phyloP scores from a whole-genome alignment of 1,284 basidiomycete genomes.

The Cryptococcus jaspeensis region DNA sequence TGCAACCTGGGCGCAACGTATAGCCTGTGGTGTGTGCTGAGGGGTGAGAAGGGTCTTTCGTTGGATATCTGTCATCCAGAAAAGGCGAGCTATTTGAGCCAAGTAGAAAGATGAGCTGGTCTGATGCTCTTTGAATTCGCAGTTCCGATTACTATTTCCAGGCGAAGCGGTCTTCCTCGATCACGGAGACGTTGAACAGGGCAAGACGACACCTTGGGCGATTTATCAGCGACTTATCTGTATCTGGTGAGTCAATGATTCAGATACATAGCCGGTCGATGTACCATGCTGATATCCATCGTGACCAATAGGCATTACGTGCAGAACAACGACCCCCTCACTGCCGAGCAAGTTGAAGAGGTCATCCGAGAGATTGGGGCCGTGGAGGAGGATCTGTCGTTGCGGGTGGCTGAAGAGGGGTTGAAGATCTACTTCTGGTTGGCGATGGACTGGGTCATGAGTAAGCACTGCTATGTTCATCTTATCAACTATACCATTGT shows the following conservation, averaged over 20 bases:
- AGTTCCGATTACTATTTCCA: slow-evolving; percentile 33
- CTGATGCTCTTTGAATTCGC: neutral
- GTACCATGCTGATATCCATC: too few species aligned
- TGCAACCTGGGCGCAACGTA: slow-evolving; percentile 24
- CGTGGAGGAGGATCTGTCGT: slow-evolving; percentile 14
- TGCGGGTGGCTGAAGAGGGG: slow-evolving; percentile 6
- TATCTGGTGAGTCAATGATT: slow-evolving; percentile 31
- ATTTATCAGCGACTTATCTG: slow-evolving; percentile 27
- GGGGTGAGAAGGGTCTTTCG: slow-evolving; percentile 9
- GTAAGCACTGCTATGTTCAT: slow-evolving; percentile 3
- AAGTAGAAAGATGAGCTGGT: neutral
- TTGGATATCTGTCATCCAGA: slow-evolving; percentile 21
- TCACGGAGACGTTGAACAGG: neutral
- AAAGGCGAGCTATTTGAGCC: slow-evolving; percentile 15
- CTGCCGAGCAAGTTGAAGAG: slow-evolving; percentile 1
- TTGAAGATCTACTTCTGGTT: slow-evolving; percentile 25
- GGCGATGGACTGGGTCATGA: slow-evolving; percentile 27
- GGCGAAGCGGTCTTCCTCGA: slow-evolving; percentile 10
- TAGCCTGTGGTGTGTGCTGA: slow-evolving; percentile 20
- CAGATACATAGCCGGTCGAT: too few species aligned
- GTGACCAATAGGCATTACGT: slow-evolving; percentile 5
- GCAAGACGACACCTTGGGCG: slow-evolving; percentile 23
- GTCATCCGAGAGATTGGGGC: slow-evolving; percentile 13
- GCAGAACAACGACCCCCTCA: neutral
- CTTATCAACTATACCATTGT: too few species aligned